These are phyloP conservation scores for Onygenales sp. DNA, from an alignment of 2,329 filamentous ascomycete genomes.

Conservation along the genomic window DNA sequence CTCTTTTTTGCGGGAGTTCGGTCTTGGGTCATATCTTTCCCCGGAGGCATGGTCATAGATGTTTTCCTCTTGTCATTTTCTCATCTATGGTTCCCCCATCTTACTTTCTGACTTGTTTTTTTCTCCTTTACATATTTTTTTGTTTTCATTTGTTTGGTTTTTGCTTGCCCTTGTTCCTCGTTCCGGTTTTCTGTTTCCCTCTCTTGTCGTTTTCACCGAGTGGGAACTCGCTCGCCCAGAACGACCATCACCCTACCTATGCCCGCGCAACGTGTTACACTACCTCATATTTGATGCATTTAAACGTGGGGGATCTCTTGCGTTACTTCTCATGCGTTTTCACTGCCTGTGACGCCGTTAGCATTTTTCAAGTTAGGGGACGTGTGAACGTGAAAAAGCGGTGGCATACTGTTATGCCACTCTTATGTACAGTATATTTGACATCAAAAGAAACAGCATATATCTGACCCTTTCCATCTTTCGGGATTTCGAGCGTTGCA, in stretches of 20 bases:
- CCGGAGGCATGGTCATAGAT: conserved; percentile 2
- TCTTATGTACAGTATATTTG: conserved; percentile 2
- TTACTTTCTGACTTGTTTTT: not conserved
- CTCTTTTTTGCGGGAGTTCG: conserved; percentile 2
- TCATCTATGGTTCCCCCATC: not conserved
- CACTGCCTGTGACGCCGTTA: not conserved
- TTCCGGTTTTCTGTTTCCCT: not conserved
- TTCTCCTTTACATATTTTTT: not conserved
- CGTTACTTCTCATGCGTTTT: not conserved
- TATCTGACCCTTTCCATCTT: not conserved
- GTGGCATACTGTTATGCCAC: not conserved
- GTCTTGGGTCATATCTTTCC: conserved; percentile 1
- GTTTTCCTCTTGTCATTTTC: not conserved
- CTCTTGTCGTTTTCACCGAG: not conserved
- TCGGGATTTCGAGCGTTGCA: not conserved
- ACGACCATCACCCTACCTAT: not conserved
- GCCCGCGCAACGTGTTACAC: not conserved
- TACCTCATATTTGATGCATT: not conserved
- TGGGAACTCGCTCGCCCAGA: not conserved
- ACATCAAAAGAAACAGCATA: conserved; percentile 1
- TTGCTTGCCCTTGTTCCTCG: not conserved
- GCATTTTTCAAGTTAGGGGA: not conserved
- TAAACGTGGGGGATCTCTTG: not conserved
- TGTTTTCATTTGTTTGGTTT: not conserved
- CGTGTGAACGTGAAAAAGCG: not conserved